phyloP scores from a whole-genome alignment of 805 yeast species.

The Brettanomyces sp. region DNA sequence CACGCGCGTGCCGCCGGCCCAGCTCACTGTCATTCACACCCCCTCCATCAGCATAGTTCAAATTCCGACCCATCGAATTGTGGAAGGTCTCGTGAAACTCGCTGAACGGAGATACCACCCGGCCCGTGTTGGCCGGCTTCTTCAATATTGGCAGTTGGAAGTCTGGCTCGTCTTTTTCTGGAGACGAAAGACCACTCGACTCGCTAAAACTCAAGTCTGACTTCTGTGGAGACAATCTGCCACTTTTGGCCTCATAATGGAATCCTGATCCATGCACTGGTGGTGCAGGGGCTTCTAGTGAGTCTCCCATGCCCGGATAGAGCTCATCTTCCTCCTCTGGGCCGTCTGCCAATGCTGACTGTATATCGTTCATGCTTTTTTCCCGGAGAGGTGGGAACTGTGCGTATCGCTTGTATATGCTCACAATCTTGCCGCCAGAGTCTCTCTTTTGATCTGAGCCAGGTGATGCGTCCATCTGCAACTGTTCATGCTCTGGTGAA shows the following conservation, averaged over 20 bases:
- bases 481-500: background rate
- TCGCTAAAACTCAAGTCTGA: too few relatives aligned
- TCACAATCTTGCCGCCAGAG: conserved; percentile 13
- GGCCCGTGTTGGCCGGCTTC: conserved; percentile 2
- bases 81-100: conserved; percentile 24
- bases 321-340: background rate
- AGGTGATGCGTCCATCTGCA: background rate
- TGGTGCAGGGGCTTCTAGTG: conserved; percentile 9
- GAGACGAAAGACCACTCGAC: conserved; percentile 2
- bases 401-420: conserved; percentile 25
- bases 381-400: conserved; percentile 17
- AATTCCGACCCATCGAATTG: conserved; percentile 16
- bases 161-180: conserved; percentile 1
- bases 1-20: background rate
- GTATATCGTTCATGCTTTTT: background rate
- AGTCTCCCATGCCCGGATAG: conserved; percentile 12
- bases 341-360: background rate
- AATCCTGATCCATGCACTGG: background rate
- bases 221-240: too few relatives aligned
- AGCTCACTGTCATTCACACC: too few relatives aligned
- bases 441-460: background rate
- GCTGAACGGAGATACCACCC: conserved; percentile 27
- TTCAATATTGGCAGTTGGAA: conserved; percentile 3
- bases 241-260: too few relatives aligned
- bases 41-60: background rate